Conservation (phyloP, 768 basidiomycete genomes). For the Butyriboletus loyo region DNA sequence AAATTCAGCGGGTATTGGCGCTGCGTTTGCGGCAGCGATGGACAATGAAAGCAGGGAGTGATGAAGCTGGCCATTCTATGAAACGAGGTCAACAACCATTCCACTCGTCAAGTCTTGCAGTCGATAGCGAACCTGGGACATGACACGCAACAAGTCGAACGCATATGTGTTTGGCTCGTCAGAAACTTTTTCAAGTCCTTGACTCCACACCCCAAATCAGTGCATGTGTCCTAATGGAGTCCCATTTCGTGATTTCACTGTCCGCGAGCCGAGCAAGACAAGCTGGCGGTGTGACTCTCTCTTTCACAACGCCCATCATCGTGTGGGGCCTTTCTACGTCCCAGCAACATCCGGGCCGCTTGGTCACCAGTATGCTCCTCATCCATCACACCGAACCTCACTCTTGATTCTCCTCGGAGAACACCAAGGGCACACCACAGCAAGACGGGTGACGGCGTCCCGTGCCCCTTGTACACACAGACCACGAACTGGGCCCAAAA, state of each 20-base stretch:
- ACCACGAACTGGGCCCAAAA: not conserved
- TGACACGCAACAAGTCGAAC: constrained; percentile 7
- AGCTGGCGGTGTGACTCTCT: not conserved
- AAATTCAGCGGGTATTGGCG: constrained; percentile 41
- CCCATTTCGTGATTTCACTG: no score
- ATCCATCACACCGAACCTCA: not conserved
- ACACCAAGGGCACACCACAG: not conserved
- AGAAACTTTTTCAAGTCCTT: constrained; percentile 24
- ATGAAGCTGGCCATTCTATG: constrained; percentile 11
- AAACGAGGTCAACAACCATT: not conserved
- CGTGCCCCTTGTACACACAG: no score
- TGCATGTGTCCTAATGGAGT: constrained; percentile 2
- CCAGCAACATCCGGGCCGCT: no score
- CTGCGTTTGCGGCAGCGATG: constrained; percentile 51
- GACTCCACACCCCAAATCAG: constrained; percentile 24
- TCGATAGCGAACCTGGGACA: constrained; percentile 20
- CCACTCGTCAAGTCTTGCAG: no score
- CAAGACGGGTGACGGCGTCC: not conserved
- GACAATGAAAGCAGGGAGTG: constrained; percentile 67
- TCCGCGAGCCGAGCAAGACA: not conserved
- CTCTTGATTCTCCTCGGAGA: not conserved
- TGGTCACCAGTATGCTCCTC: no score
- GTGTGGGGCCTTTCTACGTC: not conserved
- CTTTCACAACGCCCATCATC: not conserved
- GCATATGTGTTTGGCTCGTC: constrained; percentile 8